These are phyloP conservation scores for Trichoderma orchidacearum DNA, from an alignment of 495 filamentous ascomycete species.

Conservation along the genomic window DNA sequence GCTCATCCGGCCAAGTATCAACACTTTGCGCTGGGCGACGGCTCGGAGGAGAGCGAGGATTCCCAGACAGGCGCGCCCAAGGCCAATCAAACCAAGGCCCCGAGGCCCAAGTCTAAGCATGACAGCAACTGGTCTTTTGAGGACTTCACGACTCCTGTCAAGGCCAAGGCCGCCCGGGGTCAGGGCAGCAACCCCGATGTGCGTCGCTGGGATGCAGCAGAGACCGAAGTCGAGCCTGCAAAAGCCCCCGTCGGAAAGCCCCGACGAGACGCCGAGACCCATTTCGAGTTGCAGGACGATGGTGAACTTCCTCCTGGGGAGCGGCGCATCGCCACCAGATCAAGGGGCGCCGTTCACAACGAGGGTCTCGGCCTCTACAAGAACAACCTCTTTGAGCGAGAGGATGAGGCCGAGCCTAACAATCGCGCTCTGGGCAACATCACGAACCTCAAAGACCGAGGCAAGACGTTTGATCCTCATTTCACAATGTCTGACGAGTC, in stretches of 20 bases:
- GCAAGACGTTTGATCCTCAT: conserved; percentile 61
- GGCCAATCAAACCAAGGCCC: conserved; percentile 2
- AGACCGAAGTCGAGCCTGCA: conserved; percentile 42
- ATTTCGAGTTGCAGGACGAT: conserved; percentile 60
- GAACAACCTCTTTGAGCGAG: conserved; percentile 45
- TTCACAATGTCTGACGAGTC: conserved; percentile 55
- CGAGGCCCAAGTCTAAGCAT: conserved; percentile 46
- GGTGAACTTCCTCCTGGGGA: conserved; percentile 12
- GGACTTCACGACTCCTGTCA: conserved; percentile 71
- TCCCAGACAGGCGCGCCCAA: conserved; percentile 11
- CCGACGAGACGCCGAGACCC: conserved; percentile 63
- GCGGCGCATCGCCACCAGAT: conserved; percentile 15
- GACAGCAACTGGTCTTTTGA: conserved; percentile 69
- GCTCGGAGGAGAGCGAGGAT: conserved; percentile 27
- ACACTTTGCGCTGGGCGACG: conserved; percentile 78
- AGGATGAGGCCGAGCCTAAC: conserved; percentile 15
- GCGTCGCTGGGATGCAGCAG: conserved; percentile 47
- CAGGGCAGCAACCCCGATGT: conserved; percentile 24
- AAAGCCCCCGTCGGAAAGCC: conserved; percentile 45
- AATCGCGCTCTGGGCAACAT: conserved; percentile 37
- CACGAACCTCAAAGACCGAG: conserved; percentile 51
- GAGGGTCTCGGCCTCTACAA: conserved; percentile 62
- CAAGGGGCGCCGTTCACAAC: conserved; percentile 40
- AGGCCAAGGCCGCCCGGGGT: conserved; percentile 35
- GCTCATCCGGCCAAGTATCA: conserved; percentile 60